These are phyloP conservation scores for Onygenales sp. DNA, from an alignment of 2,329 filamentous ascomycete genomes.

Conservation along the genomic window DNA sequence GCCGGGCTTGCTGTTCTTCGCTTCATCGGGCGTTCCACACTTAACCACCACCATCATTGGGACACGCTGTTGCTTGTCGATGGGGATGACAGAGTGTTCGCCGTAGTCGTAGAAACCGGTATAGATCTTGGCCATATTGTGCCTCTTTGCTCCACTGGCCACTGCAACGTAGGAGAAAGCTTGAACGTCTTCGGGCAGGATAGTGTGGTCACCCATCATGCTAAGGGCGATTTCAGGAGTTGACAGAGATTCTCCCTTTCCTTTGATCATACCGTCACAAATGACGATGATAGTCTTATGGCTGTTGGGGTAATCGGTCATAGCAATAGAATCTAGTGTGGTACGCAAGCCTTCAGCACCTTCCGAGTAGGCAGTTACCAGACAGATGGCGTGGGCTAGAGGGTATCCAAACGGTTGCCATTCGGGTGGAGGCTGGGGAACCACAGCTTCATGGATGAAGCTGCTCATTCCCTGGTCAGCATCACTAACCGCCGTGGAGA, in stretches of 20 bases:
- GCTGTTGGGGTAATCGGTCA: constrained; percentile 97
- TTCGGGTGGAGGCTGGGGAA: constrained; percentile 90
- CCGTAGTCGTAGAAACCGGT: constrained; percentile 98
- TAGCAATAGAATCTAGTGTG: constrained; percentile 90
- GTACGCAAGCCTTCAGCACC: constrained; percentile 86
- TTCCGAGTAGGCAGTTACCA: constrained; percentile 96
- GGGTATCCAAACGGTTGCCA: constrained; percentile 97
- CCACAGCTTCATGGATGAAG: constrained; percentile 93
- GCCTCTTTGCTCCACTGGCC: constrained; percentile 87
- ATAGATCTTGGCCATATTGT: constrained; percentile 99
- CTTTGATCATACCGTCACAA: constrained; percentile 96
- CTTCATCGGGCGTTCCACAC: constrained; percentile 85
- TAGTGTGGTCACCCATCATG: constrained; percentile 90
- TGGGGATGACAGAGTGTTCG: constrained; percentile 63
- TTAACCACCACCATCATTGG: constrained; percentile 97
- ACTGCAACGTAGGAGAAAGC: constrained; percentile 95
- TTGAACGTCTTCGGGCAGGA: constrained; percentile 70
- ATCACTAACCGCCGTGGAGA: constrained; percentile 46
- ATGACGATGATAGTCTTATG: constrained; percentile 96
- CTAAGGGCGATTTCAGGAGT: constrained; percentile 82
- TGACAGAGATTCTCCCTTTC: constrained; percentile 73
- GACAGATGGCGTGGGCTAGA: constrained; percentile 81
- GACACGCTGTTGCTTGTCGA: constrained; percentile 87
- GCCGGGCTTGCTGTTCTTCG: constrained; percentile 72
- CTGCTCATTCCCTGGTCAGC: constrained; percentile 76